Base-by-base conservation (phyloP, 75 land plant species). In the Selaginella moellendorffii region DNA sequence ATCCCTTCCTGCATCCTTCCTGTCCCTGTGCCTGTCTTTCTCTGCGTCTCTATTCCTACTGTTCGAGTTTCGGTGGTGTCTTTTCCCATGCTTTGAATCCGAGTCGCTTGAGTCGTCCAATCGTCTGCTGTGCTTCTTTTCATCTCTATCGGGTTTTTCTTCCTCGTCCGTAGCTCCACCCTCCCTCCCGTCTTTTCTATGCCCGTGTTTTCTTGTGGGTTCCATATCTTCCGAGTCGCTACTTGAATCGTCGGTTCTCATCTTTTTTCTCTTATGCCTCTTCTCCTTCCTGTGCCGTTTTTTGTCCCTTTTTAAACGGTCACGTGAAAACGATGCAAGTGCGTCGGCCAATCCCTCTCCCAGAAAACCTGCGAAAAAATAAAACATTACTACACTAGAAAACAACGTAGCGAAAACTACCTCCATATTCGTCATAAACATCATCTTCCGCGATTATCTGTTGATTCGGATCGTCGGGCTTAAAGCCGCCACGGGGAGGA, bases 391-490 rank as follows among this genome's bases (percentile, higher is more conserved):
- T n/a, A n/a, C n/a, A n/a, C n/a, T n/a, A n/a, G n/a, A n/a, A n/a
- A n/a, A n/a, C n/a, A n/a, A n/a, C n/a, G n/a, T n/a, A n/a, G n/a
- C n/a, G n/a, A n/a, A n/a, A n/a, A n/a, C n/a, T 75, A 92, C 97
- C 98, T 85, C 98, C 98, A 77, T 93, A 93, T 63, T 93, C 98
- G 75, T 93, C 98, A 76, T 80, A 93, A 58, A 93, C 88, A 26
- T 88, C 98, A 30, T 92, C 97, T 53, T 70, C 72, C n/a, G 98
- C 78, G 67, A 93, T 83, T 27, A 93, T 88, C 64, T 93, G 98
- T 76, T 93, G 98, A 58, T 93, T 93, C 2, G 98, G 96, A 61
- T 93, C 98, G 77, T 93, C 98, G 1, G 76, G 79, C 26, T 73
- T 71, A 65, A 85, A 93, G 1, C 98, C 98, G 28, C 98, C 98